These are phyloP conservation scores for Claviceps cyperi DNA, from an alignment of 2,329 filamentous ascomycete species.

Conservation along the genomic window DNA sequence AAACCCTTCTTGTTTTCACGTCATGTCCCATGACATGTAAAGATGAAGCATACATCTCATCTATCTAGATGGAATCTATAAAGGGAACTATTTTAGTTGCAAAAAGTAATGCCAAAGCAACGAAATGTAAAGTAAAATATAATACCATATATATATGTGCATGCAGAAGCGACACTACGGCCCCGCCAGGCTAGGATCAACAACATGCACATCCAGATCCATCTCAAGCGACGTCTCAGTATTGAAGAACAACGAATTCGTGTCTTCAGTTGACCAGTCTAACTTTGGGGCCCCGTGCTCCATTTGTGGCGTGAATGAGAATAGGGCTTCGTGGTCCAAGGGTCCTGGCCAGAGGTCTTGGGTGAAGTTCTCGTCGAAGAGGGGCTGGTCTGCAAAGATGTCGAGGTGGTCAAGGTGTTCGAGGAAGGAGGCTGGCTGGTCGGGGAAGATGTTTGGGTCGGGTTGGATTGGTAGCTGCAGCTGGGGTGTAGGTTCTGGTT, in stretches of 20 bases:
- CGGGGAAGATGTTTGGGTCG: not conserved
- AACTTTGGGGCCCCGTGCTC: slow-evolving; percentile 19
- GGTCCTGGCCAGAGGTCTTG: slow-evolving; percentile 12
- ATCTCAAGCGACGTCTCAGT: slow-evolving; percentile 11
- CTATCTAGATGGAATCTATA: too few species aligned
- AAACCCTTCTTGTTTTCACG: too few species aligned
- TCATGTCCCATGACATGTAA: too few species aligned
- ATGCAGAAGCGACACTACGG: not conserved
- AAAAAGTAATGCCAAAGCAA: too few species aligned
- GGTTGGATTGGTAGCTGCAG: not conserved
- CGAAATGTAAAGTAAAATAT: too few species aligned
- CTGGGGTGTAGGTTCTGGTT: not conserved
- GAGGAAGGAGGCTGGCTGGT: slow-evolving; percentile 13
- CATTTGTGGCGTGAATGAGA: slow-evolving; percentile 17
- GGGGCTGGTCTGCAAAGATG: slow-evolving; percentile 4
- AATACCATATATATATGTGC: too few species aligned
- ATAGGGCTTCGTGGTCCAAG: slow-evolving; percentile 17
- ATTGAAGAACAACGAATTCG: slow-evolving; percentile 27
- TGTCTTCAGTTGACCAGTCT: slow-evolving; percentile 30
- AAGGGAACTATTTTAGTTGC: too few species aligned
- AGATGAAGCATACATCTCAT: too few species aligned
- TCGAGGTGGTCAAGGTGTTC: slow-evolving; percentile 10
- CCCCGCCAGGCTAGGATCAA: slow-evolving; percentile 19
- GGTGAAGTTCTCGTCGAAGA: slow-evolving; percentile 11
- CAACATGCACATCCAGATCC: slow-evolving; percentile 16